Evolutionary conservation across 2,329 filamentous ascomycete genomes (phyloP).

Genomic region (Neurospora crassa): DNA sequence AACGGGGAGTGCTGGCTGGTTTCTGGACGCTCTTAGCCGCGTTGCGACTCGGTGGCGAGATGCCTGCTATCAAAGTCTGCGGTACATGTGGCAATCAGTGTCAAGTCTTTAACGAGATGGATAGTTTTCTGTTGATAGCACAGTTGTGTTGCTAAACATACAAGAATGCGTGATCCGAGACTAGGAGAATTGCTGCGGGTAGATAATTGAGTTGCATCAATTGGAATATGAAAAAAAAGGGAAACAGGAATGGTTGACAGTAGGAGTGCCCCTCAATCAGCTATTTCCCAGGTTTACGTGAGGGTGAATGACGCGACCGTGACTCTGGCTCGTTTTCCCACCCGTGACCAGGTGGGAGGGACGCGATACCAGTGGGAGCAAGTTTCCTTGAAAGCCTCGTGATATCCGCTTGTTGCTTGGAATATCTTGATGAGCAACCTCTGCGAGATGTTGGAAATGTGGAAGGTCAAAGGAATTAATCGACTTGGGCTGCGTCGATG

Average conservation of each 20-base stretch:
- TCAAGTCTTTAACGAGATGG: neutral
- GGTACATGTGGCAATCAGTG: neutral
- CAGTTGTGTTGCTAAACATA: neutral
- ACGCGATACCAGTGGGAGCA: neutral
- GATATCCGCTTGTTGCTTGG: neutral
- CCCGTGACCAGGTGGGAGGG: neutral
- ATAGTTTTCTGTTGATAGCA: neutral
- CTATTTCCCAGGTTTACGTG: neutral
- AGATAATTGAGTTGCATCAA: neutral
- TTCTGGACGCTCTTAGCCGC: neutral
- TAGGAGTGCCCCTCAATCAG: neutral
- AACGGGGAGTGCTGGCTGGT: neutral
- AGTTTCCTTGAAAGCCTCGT: neutral
- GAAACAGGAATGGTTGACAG: neutral
- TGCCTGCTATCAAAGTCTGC: neutral
- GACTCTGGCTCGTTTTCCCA: neutral
- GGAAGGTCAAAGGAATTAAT: neutral
- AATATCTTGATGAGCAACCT: neutral
- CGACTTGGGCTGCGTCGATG: neutral
- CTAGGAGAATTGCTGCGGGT: neutral
- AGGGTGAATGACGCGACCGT: neutral
- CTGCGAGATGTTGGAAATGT: neutral
- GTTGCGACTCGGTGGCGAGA: neutral
- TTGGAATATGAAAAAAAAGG: neutral
- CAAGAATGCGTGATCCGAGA: neutral